These are phyloP conservation scores for Oehlia diaphana DNA, from an alignment of 192 early-diverging fungal genomes.

Conservation along the genomic window DNA sequence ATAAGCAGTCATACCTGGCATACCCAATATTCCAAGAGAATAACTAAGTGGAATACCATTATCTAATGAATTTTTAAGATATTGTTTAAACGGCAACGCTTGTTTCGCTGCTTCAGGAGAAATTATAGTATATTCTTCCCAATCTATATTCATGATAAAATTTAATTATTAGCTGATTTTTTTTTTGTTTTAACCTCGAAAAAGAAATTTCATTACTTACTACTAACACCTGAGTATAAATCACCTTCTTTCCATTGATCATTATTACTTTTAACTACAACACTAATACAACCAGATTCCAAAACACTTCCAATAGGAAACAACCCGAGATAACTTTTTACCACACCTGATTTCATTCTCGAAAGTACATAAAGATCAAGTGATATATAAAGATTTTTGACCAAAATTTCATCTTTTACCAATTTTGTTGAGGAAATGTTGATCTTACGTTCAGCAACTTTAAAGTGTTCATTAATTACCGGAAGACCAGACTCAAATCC, in stretches of 20 bases:
- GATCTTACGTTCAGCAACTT: conserved; percentile 32
- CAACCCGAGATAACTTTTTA: conserved; percentile 22
- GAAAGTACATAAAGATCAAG: conserved; percentile 64
- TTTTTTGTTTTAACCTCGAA: background rate
- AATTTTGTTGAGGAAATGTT: conserved; percentile 43
- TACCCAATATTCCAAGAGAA: conserved; percentile 50
- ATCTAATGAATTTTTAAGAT: conserved; percentile 33
- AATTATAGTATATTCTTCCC: conserved; percentile 40
- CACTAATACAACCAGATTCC: conserved; percentile 53
- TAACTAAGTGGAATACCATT: conserved; percentile 30
- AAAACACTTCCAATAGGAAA: conserved; percentile 39
- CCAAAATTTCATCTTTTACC: conserved; percentile 51
- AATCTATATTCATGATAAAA: conserved; percentile 23
- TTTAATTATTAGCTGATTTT: conserved; percentile 34
- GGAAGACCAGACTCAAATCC: background rate
- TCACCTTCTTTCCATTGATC: conserved; percentile 60
- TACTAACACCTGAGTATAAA: conserved; percentile 54
- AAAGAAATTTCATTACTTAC: conserved; percentile 32
- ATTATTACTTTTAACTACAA: conserved; percentile 69
- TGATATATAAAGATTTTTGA: conserved; percentile 67
- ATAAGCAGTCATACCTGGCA: conserved; percentile 62
- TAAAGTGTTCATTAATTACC: background rate
- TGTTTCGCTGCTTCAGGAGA: conserved; percentile 53
- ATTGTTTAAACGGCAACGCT: conserved; percentile 66
- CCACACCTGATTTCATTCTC: conserved; percentile 31